Evolutionary conservation across 805 yeast genomes (phyloP).

Genomic region (Cyberlindnera euphorbiiphila): DNA sequence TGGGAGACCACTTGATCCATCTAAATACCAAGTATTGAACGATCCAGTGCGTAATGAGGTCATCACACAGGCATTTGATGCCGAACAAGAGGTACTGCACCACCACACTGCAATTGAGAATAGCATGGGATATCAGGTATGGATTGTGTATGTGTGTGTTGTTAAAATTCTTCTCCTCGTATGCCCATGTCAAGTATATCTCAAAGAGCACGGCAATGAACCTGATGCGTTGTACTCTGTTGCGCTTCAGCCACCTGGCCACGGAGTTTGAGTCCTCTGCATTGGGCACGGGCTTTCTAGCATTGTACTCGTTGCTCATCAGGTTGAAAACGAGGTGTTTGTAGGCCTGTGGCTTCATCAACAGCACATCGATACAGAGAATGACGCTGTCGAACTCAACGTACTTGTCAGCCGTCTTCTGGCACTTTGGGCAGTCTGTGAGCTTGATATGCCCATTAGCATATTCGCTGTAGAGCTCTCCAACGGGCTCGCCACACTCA

Average conservation of each 20-base stretch:
- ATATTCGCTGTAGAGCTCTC: slow-evolving; percentile 64
- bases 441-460: slow-evolving; percentile 75
- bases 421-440: slow-evolving; percentile 71
- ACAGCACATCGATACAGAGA: slow-evolving; percentile 74
- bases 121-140: slow-evolving; percentile 31
- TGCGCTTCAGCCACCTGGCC: slow-evolving; percentile 1
- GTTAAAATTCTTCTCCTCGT: slow-evolving; percentile 59
- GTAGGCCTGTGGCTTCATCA: slow-evolving; percentile 83
- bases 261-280: neutral
- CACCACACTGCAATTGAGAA: slow-evolving; percentile 33
- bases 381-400: slow-evolving; percentile 86
- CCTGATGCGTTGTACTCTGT: slow-evolving; percentile 43
- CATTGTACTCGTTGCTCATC: slow-evolving; percentile 26
- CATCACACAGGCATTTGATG: slow-evolving; percentile 45
- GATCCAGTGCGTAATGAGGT: slow-evolving; percentile 36
- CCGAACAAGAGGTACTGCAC: slow-evolving; percentile 57
- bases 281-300: neutral
- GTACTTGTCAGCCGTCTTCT: slow-evolving; percentile 79
- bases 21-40: slow-evolving; percentile 31
- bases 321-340: slow-evolving; percentile 82
- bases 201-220: slow-evolving; percentile 73
- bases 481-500: slow-evolving; percentile 71
- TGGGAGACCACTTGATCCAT: slow-evolving; percentile 29
- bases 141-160: slow-evolving; percentile 15
- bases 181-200: slow-evolving; percentile 89